Conservation (phyloP, 192 early-diverging fungal species). For the Coemansia sp. region DNA sequence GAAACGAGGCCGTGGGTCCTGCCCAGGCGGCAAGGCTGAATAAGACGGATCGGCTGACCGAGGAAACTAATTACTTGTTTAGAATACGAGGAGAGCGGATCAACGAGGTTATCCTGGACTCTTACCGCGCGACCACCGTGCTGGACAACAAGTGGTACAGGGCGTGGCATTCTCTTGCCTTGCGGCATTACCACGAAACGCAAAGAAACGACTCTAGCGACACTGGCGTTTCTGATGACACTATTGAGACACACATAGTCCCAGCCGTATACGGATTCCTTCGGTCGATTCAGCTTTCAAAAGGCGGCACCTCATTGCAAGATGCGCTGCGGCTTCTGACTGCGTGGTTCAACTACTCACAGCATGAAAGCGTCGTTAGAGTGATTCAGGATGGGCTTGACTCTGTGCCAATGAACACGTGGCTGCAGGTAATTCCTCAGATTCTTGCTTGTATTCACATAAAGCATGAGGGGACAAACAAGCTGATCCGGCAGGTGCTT, state of each 20-base stretch:
- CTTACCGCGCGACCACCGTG: conserved; percentile 81
- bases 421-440: conserved; percentile 98
- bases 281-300: conserved; percentile 87
- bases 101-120: conserved; percentile 68
- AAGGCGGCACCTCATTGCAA: conserved; percentile 80
- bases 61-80: conserved; percentile 22
- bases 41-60: conserved; percentile 4
- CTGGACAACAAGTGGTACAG: conserved; percentile 93
- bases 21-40: neutral
- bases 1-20: neutral
- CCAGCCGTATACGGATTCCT: conserved; percentile 93
- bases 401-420: conserved; percentile 84
- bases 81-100: conserved; percentile 25
- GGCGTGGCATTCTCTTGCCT: conserved; percentile 97
- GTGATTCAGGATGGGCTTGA: conserved; percentile 82
- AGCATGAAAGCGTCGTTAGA: conserved; percentile 78
- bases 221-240: conserved; percentile 61
- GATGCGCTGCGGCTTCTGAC: conserved; percentile 92
- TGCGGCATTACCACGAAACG: conserved; percentile 84
- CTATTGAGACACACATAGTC: conserved; percentile 59
- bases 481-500: conserved; percentile 85
- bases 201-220: conserved; percentile 72
- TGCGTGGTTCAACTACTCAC: conserved; percentile 94
- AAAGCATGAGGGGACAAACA: conserved; percentile 69
- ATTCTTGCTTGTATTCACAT: conserved; percentile 93